Conservation (phyloP, 1,284 basidiomycete genomes). For the Coniferiporia weirii region DNA sequence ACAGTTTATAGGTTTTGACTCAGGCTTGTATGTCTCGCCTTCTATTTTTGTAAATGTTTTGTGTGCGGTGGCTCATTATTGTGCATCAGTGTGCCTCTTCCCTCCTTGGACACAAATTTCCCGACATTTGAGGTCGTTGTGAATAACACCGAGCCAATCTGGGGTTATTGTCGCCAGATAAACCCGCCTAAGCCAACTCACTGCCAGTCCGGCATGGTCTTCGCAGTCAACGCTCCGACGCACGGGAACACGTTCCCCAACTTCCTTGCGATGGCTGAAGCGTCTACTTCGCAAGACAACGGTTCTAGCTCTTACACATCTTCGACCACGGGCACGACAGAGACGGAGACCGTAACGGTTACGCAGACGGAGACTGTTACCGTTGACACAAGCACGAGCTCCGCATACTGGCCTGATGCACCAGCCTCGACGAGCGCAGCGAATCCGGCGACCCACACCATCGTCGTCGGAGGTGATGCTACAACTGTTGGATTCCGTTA, state of each 20-base stretch:
- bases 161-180: conserved; percentile 28
- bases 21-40: conserved; percentile 35
- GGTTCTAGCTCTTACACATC: neutral
- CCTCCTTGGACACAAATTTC: conserved; percentile 24
- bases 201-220: conserved; percentile 43
- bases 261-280: conserved; percentile 34
- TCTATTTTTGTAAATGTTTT: neutral
- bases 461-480: conserved; percentile 35
- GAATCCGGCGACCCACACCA: conserved; percentile 32
- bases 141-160: conserved; percentile 32
- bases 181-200: conserved; percentile 18
- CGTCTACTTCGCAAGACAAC: conserved; percentile 9
- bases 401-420: conserved; percentile 15
- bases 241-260: conserved; percentile 40
- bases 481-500: conserved; percentile 24
- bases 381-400: conserved; percentile 1
- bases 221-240: conserved; percentile 45
- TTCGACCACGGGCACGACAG: neutral
- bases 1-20: conserved; percentile 27
- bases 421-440: conserved; percentile 28
- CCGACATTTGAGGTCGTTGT: conserved; percentile 26
- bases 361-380: too few relatives aligned
- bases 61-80: neutral
- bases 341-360: too few relatives aligned
- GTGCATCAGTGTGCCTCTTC: conserved; percentile 32